Base-by-base conservation (phyloP, 441 rosid genomes). In the Geranium incanum region DNA sequence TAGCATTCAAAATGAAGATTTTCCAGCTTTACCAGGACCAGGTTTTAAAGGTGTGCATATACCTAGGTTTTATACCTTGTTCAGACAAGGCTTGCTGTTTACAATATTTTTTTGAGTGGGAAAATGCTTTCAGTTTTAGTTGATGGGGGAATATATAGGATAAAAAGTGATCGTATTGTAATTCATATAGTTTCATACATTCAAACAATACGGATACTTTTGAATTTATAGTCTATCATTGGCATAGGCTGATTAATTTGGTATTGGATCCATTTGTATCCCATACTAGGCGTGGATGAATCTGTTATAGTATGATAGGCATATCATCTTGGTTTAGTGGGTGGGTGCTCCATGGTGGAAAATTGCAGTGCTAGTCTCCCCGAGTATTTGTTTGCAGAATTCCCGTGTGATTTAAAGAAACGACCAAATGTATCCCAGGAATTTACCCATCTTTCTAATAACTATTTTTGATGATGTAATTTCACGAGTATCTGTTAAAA, bases 1-100 rank as follows among this genome's bases (percentile, higher is more conserved):
- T 82, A 93, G 99, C 82, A 95, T 95, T 73, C 98, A 95, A 84
- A 95, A 87, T 76, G 98, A 95, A 86, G 98, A 95, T 83, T 95
- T 95, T 83, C 99, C 99, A 59, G 99, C 99, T 68, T 85, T 95
- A 74, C 67, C 67, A 28, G 67, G 67, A 64, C 99, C 98, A 0
- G 99, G 98, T 75, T 95, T 88, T 74, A 95, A 93, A 87, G 99
- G 99, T 95, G 71, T 23, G 65, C 23, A 45, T 18, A 7, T 74
- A 23, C 68, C 67, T 64, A 12, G 67, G 38, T 33, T 69, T 11
- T 13, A 23, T 28, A 16, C 64, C 55, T 50, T 15, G 21, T 69
- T 50, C 38, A 6, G n/a, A 39, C 12, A 37, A 67, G 33, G 38
- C 67, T 64, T 64, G 67, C 36, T 12, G 67, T 64, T 28, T 28